Conservation (phyloP, 805 yeast species). For the Ogataea henricii region DNA sequence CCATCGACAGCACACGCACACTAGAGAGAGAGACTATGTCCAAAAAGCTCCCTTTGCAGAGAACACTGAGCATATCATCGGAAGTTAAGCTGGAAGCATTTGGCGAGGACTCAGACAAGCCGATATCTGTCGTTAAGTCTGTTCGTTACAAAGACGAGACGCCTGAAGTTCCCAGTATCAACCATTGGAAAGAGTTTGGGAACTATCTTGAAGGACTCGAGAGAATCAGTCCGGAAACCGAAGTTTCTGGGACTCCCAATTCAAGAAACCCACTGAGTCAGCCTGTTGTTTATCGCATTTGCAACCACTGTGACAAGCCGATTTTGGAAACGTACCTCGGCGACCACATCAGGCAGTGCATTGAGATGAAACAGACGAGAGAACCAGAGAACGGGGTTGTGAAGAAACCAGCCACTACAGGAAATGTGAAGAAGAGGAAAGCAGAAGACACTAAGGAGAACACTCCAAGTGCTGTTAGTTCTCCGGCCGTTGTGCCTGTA, state of each 20-base stretch:
- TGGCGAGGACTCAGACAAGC: conserved; percentile 27
- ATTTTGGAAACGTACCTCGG: conserved; percentile 40
- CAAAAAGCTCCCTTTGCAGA: conserved; percentile 11
- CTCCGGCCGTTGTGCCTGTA: conserved; percentile 5
- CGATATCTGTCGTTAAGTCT: conserved; percentile 18
- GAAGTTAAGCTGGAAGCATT: conserved; percentile 28
- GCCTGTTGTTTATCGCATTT: conserved; percentile 45
- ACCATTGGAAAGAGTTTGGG: conserved; percentile 41
- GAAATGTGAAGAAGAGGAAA: conserved; percentile 30
- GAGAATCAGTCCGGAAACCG: conserved; percentile 15
- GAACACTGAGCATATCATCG: conserved; percentile 22
- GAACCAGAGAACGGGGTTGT: conserved; percentile 13
- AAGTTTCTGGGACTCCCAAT: conserved; percentile 12
- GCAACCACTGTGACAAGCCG: conserved; percentile 51
- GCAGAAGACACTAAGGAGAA: conserved; percentile 25
- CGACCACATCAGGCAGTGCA: conserved; percentile 43
- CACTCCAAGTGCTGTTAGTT: conserved; percentile 30
- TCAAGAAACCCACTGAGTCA: conserved; percentile 39
- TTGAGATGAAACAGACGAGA: conserved; percentile 33
- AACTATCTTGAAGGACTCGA: conserved; percentile 35
- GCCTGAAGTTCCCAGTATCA: conserved; percentile 23
- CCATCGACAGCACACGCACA: background rate
- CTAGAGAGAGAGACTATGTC: conserved; percentile 15
- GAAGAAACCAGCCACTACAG: conserved; percentile 12
- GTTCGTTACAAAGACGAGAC: conserved; percentile 11